Percentiles rank a stretch among this genome's conserved stretches.
These are phyloP conservation scores for Cardamine resedifolia DNA, from an alignment of 345 rosid genomes.

Conservation along the genomic window DNA sequence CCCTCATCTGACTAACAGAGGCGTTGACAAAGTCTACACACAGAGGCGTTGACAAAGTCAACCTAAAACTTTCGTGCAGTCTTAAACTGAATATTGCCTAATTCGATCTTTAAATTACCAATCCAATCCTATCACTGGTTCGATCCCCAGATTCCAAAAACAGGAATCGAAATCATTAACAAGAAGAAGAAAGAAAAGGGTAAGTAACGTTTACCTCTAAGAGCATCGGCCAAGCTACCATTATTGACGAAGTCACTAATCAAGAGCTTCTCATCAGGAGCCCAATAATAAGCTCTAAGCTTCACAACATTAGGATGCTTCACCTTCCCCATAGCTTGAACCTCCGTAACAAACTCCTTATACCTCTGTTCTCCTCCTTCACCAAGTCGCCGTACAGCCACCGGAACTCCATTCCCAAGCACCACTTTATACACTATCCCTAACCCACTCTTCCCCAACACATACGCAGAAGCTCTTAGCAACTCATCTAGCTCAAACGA, in stretches of 20 bases:
- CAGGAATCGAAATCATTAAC: neutral
- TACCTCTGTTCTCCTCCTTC: constrained; percentile 97
- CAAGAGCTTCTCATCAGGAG: constrained; percentile 92
- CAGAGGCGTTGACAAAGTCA: constrained; percentile 31
- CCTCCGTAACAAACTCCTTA: constrained; percentile 85
- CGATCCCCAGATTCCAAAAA: neutral
- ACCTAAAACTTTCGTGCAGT: neutral
- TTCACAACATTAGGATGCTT: constrained; percentile 95
- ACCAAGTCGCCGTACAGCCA: constrained; percentile 90
- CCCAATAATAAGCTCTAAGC: constrained; percentile 97
- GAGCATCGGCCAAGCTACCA: constrained; percentile 85
- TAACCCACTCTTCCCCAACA: constrained; percentile 92
- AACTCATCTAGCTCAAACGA: constrained; percentile 90
- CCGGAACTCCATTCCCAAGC: constrained; percentile 90
- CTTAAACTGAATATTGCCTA: neutral
- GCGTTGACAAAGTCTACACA: constrained; percentile 22
- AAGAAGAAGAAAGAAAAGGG: neutral
- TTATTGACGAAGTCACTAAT: constrained; percentile 87
- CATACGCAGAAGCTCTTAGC: constrained; percentile 94
- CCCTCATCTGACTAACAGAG: constrained; percentile 11
- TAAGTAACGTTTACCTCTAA: constrained; percentile 52
- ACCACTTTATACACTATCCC: constrained; percentile 98
- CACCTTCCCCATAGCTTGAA: constrained; percentile 83
- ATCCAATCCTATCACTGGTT: neutral
- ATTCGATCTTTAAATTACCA: neutral